A percentile compares a stretch with the other conserved stretches of the same genome.
Evolutionary conservation across 1,284 basidiomycete genomes (phyloP).

Genomic region (Trichosporon asahii): DNA sequence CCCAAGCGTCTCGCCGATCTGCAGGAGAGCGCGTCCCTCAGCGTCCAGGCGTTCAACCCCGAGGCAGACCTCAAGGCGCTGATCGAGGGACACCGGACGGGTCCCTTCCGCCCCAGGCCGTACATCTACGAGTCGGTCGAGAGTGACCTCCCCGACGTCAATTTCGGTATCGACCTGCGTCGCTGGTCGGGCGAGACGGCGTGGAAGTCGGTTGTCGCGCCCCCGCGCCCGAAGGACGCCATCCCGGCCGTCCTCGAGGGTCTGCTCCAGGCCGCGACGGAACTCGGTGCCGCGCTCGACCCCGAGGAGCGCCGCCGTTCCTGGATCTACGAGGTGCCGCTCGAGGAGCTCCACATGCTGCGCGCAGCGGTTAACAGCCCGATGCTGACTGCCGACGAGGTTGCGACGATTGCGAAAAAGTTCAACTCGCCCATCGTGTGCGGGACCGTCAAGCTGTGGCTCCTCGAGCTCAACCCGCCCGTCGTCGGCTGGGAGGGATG

Average conservation of each 20-base stretch:
- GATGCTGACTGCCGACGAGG: slow-evolving; percentile 60
- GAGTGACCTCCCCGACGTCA: slow-evolving; percentile 73
- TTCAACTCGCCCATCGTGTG: slow-evolving; percentile 84
- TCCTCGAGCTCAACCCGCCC: slow-evolving; percentile 79
- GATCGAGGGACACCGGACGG: slow-evolving; percentile 84
- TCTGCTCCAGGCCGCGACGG: slow-evolving; percentile 63
- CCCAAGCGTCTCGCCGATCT: slow-evolving; percentile 64
- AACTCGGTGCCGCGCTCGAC: slow-evolving; percentile 63
- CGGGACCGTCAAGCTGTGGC: slow-evolving; percentile 73
- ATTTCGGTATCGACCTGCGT: slow-evolving; percentile 82
- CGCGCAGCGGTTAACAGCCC: slow-evolving; percentile 75
- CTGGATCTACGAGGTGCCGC: slow-evolving; percentile 87
- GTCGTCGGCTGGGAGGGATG: slow-evolving; percentile 73
- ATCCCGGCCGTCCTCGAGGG: slow-evolving; percentile 72
- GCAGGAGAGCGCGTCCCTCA: slow-evolving; percentile 65
- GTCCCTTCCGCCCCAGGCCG: slow-evolving; percentile 75
- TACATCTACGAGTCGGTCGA: slow-evolving; percentile 79
- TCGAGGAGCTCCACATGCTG: slow-evolving; percentile 74
- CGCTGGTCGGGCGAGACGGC: slow-evolving; percentile 72
- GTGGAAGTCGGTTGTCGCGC: slow-evolving; percentile 49
- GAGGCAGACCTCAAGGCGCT: slow-evolving; percentile 65
- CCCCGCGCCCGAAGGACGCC: slow-evolving; percentile 56
- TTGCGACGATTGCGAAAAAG: slow-evolving; percentile 65
- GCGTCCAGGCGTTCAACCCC: slow-evolving; percentile 77
- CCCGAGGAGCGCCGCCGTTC: slow-evolving; percentile 79